Conservation (phyloP, 345 rosid genomes). For the Eucalyptus lansdowneana region DNA sequence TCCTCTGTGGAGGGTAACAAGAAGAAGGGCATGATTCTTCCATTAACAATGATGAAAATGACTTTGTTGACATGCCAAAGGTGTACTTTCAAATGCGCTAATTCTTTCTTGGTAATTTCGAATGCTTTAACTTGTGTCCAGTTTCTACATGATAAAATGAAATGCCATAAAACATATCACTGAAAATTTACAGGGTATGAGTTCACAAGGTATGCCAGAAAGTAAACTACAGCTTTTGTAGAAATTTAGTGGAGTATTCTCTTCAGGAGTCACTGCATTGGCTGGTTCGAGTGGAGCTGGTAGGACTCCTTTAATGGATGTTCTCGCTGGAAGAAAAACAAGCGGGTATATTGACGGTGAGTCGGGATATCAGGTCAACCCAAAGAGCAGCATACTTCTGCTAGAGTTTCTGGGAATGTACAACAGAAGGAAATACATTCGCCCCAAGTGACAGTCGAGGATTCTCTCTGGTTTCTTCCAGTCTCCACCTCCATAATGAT, state of each 20-base stretch:
- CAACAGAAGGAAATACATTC: conserved; percentile 96
- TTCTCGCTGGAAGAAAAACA: conserved; percentile 88
- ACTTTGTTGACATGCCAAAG: conserved; percentile 86
- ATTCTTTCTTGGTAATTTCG: not conserved
- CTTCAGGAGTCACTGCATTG: conserved; percentile 87
- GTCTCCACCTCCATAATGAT: conserved; percentile 73
- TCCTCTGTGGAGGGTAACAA: conserved; percentile 11
- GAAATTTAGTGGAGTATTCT: conserved; percentile 72
- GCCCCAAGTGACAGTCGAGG: conserved; percentile 88
- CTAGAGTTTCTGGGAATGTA: conserved; percentile 87
- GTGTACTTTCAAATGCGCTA: conserved; percentile 5
- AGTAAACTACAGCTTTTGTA: conserved; percentile 58
- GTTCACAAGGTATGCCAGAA: conserved; percentile 54
- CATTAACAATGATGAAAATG: conserved; percentile 71
- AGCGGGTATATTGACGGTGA: conserved; percentile 87
- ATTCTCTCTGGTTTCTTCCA: conserved; percentile 83
- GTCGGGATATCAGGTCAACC: conserved; percentile 66
- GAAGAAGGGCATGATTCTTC: conserved; percentile 60
- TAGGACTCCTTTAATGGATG: conserved; percentile 92
- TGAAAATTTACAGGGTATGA: conserved; percentile 44
- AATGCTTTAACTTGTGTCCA: not conserved
- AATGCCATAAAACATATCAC: not conserved
- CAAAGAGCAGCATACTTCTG: conserved; percentile 74
- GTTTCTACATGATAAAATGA: not conserved
- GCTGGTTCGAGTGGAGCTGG: conserved; percentile 97